Percentiles rank a stretch among this genome's conserved stretches.
These are phyloP conservation scores for Jackrogersella multiformis DNA, from an alignment of 495 filamentous ascomycete genomes.

Conservation along the genomic window DNA sequence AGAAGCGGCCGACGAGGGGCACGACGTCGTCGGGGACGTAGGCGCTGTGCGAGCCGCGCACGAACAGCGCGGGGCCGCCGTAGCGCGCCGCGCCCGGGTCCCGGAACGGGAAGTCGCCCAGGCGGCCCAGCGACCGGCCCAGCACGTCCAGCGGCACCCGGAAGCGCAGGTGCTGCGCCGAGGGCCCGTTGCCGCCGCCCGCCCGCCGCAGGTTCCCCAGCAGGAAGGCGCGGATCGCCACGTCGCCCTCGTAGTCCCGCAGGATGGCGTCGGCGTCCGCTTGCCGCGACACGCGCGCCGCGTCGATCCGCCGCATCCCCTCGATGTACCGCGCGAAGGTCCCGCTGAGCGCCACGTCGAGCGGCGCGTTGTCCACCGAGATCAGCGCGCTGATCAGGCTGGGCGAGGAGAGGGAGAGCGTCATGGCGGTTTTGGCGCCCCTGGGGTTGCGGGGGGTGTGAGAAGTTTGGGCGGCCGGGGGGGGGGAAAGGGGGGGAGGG, in stretches of 20 bases:
- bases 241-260: slow-evolving; percentile 74
- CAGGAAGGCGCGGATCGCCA: slow-evolving; percentile 88
- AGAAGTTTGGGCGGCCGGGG: background rate
- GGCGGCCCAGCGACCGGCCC: slow-evolving; percentile 55
- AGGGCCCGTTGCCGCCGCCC: slow-evolving; percentile 34
- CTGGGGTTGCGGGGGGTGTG: slow-evolving; percentile 59
- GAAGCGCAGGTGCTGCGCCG: too few species aligned
- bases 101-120: slow-evolving; percentile 89
- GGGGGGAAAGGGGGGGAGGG: background rate
- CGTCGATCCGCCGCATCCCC: slow-evolving; percentile 86
- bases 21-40: slow-evolving; percentile 92
- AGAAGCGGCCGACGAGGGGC: slow-evolving; percentile 87
- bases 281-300: slow-evolving; percentile 68
- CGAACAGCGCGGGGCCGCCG: slow-evolving; percentile 79
- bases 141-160: slow-evolving; percentile 57
- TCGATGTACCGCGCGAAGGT: slow-evolving; percentile 84
- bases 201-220: slow-evolving; percentile 79
- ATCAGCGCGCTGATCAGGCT: slow-evolving; percentile 73
- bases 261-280: slow-evolving; percentile 85
- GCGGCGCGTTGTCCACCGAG: slow-evolving; percentile 91
- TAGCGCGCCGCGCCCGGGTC: slow-evolving; percentile 69
- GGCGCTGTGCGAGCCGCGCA: slow-evolving; percentile 81
- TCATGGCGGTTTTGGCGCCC: slow-evolving; percentile 96
- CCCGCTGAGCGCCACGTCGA: slow-evolving; percentile 75
- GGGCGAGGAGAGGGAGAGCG: slow-evolving; percentile 76